phyloP scores from a whole-genome alignment of 2,329 filamentous ascomycete genomes.

The Paecilomyces niveus region DNA sequence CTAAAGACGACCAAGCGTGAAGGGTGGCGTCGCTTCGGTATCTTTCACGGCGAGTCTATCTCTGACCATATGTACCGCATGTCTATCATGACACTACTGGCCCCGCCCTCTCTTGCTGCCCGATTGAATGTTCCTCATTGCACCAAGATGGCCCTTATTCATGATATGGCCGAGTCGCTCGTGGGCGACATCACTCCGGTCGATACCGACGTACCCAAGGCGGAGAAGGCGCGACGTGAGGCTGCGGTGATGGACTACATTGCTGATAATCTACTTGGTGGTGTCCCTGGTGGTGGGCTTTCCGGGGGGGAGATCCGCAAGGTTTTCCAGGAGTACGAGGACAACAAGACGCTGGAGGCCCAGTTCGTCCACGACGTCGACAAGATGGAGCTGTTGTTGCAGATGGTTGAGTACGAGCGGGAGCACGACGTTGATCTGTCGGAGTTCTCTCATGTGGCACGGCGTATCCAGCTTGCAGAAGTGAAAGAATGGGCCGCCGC shows the following conservation, averaged over 20 bases:
- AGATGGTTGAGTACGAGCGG: conserved; percentile 96
- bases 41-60: conserved; percentile 74
- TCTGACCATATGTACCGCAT: conserved; percentile 99
- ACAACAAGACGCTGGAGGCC: conserved; percentile 73
- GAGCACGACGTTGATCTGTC: conserved; percentile 64
- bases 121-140: conserved; percentile 73
- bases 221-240: conserved; percentile 84
- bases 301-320: conserved; percentile 64
- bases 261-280: conserved; percentile 62
- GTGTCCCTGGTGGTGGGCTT: conserved; percentile 59
- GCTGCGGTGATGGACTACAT: conserved; percentile 89
- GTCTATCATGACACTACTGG: conserved; percentile 91
- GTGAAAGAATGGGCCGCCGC: conserved; percentile 72
- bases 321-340: conserved; percentile 95
- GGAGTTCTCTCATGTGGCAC: conserved; percentile 78
- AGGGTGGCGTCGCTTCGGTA: conserved; percentile 86
- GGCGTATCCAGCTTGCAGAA: conserved; percentile 66
- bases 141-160: conserved; percentile 90
- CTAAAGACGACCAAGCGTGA: conserved; percentile 96
- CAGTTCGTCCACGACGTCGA: conserved; percentile 94
- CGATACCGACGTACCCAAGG: conserved; percentile 68
- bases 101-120: conserved; percentile 64
- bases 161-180: conserved; percentile 94
- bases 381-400: conserved; percentile 88
- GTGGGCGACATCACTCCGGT: conserved; percentile 96